phyloP scores from a whole-genome alignment of 495 filamentous ascomycete species.

The Xylaria venustula region DNA sequence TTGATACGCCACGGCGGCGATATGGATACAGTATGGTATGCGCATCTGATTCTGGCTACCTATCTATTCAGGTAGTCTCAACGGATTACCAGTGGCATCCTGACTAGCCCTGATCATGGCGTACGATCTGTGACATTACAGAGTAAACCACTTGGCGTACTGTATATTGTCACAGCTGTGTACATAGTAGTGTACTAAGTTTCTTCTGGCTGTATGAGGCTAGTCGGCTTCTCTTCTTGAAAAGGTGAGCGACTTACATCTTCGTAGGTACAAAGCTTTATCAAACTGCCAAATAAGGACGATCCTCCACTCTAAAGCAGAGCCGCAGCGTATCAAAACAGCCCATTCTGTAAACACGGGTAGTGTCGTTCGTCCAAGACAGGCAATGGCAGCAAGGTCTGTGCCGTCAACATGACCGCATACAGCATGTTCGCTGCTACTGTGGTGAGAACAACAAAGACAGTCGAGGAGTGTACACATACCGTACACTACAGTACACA shows the following conservation, averaged over 20 bases:
- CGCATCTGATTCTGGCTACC: neutral
- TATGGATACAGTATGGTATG: neutral
- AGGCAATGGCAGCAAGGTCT: constrained; percentile 1
- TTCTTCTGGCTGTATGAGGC: neutral
- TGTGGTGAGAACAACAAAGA: neutral
- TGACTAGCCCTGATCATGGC: neutral
- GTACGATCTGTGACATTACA: neutral
- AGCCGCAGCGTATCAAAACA: constrained; percentile 10
- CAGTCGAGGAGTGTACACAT: neutral
- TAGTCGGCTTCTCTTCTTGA: neutral
- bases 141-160: neutral
- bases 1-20: neutral
- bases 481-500: no score
- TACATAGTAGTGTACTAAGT: no score
- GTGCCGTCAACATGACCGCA: constrained; percentile 10
- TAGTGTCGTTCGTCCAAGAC: constrained; percentile 6
- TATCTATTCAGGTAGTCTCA: no score
- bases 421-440: neutral
- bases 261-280: neutral
- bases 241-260: neutral
- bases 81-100: neutral
- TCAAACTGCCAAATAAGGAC: neutral
- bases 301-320: neutral
- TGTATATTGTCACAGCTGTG: neutral
- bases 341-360: neutral